Conservation (phyloP, 371 early-diverging fungal genomes). For the Apophysomyces sp. region DNA sequence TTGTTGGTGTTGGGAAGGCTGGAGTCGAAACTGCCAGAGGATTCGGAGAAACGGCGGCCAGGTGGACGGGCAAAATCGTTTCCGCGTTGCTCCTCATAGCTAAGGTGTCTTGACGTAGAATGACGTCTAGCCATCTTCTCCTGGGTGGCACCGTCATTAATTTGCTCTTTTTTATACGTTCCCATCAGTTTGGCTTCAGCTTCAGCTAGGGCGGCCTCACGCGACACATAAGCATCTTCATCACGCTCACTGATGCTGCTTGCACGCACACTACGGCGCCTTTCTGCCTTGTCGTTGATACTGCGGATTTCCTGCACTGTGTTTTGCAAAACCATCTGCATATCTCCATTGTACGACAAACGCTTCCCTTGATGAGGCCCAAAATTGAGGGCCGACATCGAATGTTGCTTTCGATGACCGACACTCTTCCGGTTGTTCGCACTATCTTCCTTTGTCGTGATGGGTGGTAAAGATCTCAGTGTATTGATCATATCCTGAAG, state of each 20-base stretch:
- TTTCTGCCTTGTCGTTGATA: conserved; percentile 6
- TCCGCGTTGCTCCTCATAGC: background rate
- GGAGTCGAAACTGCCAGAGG: conserved; percentile 10
- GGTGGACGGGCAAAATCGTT: background rate
- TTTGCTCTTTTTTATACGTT: conserved; percentile 29
- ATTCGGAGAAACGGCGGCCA: conserved; percentile 14
- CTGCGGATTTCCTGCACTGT: conserved; percentile 6
- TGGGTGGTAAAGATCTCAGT: conserved; percentile 51
- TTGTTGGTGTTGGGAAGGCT: conserved; percentile 20
- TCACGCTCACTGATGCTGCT: conserved; percentile 16
- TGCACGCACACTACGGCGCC: conserved; percentile 15
- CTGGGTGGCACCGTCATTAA: background rate
- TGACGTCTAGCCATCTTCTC: conserved; percentile 1
- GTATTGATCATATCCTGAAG: conserved; percentile 59
- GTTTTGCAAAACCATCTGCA: conserved; percentile 3
- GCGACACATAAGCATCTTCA: conserved; percentile 30
- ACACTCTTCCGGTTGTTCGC: background rate
- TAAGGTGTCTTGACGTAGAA: background rate
- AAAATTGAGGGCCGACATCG: conserved; percentile 25
- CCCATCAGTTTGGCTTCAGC: conserved; percentile 56
- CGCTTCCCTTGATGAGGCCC: conserved; percentile 5
- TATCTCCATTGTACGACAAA: conserved; percentile 14
- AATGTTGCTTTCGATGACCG: conserved; percentile 26
- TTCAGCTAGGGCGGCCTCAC: conserved; percentile 48
- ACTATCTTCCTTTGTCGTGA: conserved; percentile 16